Evolutionary conservation across 2,329 filamentous ascomycete genomes (phyloP).

Genomic region (Tolypocladium pustulatum): DNA sequence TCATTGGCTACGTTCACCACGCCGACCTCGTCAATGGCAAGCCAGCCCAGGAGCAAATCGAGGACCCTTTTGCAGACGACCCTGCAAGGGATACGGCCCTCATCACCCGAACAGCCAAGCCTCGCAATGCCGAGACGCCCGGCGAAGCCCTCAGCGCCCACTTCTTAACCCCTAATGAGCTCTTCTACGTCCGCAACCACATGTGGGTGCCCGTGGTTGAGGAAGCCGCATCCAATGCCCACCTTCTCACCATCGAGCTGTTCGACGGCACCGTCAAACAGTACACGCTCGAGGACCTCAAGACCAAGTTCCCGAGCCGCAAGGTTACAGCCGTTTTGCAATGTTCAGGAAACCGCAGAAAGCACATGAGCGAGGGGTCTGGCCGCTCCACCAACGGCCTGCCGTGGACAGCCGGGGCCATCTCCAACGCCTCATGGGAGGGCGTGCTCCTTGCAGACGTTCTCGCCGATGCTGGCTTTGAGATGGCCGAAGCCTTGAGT

Average conservation of each 20-base stretch:
- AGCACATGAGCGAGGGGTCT: slow-evolving; percentile 42
- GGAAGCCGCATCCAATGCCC: slow-evolving; percentile 23
- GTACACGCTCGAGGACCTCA: slow-evolving; percentile 45
- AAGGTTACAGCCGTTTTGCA: slow-evolving; percentile 46
- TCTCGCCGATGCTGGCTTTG: slow-evolving; percentile 43
- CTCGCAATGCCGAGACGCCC: slow-evolving; percentile 53
- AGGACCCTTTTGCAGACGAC: slow-evolving; percentile 49
- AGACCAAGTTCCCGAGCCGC: slow-evolving; percentile 36
- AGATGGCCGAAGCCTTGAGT: slow-evolving; percentile 23
- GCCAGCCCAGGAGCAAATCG: slow-evolving; percentile 41
- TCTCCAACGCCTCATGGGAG: slow-evolving; percentile 49
- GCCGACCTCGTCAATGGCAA: slow-evolving; percentile 48
- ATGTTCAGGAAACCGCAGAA: slow-evolving; percentile 50
- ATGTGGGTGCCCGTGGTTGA: slow-evolving; percentile 48
- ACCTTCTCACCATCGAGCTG: slow-evolving; percentile 43
- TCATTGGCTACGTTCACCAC: slow-evolving; percentile 49
- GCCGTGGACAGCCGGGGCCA: slow-evolving; percentile 49
- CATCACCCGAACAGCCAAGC: slow-evolving; percentile 40
- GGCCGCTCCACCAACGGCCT: slow-evolving; percentile 42
- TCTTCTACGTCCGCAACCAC: slow-evolving; percentile 53
- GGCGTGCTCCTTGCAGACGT: slow-evolving; percentile 46
- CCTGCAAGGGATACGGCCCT: slow-evolving; percentile 40
- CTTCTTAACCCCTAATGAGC: slow-evolving; percentile 43
- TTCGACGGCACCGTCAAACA: slow-evolving; percentile 39
- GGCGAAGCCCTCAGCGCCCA: slow-evolving; percentile 31